Evolutionary conservation across 768 basidiomycete genomes (phyloP), one percentile per base, ranked within the genome.

Genomic region (Pilatotrama ljubarskyi): DNA sequence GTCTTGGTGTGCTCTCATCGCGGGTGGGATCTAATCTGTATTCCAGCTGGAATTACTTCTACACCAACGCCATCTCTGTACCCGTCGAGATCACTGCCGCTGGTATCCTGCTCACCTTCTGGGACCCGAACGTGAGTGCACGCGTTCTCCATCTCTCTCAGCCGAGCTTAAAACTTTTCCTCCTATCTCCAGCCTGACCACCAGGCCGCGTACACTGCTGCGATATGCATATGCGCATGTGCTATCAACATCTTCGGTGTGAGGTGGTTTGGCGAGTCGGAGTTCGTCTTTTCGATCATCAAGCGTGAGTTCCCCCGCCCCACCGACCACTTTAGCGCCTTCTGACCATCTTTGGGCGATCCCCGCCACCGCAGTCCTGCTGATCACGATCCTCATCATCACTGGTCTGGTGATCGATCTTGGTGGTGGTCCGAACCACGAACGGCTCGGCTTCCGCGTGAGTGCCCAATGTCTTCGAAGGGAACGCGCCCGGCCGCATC

Each of bases 1-100:
- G 69, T 62, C 44, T 50, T 22, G n/a, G n/a, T 38, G 10, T 11
- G 35, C 26, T 10, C 42, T 22, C 29, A 24, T n/a, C 37, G n/a
- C n/a, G n/a, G n/a, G n/a, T n/a, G n/a, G n/a, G n/a, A n/a, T n/a
- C 41, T 50, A 24, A 22, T 17, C 46, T n/a, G n/a, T 48, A 51
- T 15, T 41, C 59, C 37, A 69, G 63, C 11, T 73, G 68, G 66
- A 73, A 74, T 55, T 74, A 72, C 61, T 73, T 71, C 61, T 78
- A 78, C 68, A 69, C 77, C 65, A 75, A 70, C 75, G 75, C 74
- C n/a, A 84, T 88, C 53, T 80, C 86, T 1, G 77, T 84, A 0
- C 88, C 88, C 9, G 84, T 86, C n/a, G 90, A 91, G 74, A 80
- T 93, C 55, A 84, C 85, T 1, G 90, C 90, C 1, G 84, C 87